A percentile compares a stretch with the other conserved stretches of the same genome.
phyloP scores from a whole-genome alignment of 2,329 filamentous ascomycete genomes.

The Talaromyces piceae region DNA sequence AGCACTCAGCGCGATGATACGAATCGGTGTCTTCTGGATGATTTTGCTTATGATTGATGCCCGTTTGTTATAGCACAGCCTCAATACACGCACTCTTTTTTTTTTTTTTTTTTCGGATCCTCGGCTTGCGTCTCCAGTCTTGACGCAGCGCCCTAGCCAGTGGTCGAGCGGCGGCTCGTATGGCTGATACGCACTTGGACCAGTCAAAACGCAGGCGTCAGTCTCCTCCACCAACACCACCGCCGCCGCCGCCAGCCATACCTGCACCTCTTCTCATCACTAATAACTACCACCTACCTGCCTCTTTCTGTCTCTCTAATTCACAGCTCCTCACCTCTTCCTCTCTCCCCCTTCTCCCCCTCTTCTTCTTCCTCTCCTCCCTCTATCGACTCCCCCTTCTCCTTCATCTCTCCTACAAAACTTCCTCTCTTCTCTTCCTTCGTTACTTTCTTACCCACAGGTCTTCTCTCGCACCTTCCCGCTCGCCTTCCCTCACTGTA shows the following conservation, averaged over 20 bases:
- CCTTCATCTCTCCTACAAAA: conserved; percentile 12
- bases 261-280: background rate
- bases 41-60: background rate
- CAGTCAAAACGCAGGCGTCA: background rate
- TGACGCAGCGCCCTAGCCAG: background rate
- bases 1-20: background rate
- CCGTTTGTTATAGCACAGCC: background rate
- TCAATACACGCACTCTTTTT: no score
- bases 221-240: background rate
- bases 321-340: conserved; percentile 1
- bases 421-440: conserved; percentile 13
- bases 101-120: background rate
- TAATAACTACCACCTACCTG: background rate
- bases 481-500: conserved; percentile 14
- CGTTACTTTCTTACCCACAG: conserved; percentile 16
- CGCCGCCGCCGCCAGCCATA: background rate
- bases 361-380: conserved; percentile 6
- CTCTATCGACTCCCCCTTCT: conserved; percentile 12
- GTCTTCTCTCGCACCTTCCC: conserved; percentile 14
- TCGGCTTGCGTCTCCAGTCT: background rate
- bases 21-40: background rate
- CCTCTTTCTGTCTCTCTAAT: conserved; percentile 4
- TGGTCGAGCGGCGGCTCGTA: background rate
- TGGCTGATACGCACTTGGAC: background rate
- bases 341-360: conserved; percentile 1